Conservation (phyloP, 805 yeast genomes). For the Metschnikowia anglica region DNA sequence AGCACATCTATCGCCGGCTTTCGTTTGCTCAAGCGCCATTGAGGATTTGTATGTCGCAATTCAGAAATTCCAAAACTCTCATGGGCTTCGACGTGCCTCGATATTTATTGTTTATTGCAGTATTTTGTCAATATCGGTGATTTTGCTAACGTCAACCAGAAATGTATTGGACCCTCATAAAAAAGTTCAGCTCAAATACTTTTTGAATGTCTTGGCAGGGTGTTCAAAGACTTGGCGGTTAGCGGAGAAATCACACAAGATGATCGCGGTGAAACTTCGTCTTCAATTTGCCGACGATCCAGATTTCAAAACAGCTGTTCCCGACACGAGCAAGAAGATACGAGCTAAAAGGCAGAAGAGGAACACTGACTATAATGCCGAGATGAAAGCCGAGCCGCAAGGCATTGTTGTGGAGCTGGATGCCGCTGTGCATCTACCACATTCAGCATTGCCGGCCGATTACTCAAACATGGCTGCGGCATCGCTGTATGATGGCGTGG, state of each 20-base stretch:
- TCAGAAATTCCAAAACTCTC: slow-evolving; percentile 35
- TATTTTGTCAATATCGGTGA: slow-evolving; percentile 45
- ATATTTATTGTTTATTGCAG: slow-evolving; percentile 49
- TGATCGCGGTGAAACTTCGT: slow-evolving; percentile 35
- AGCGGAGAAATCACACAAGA: slow-evolving; percentile 44
- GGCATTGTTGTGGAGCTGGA: neutral
- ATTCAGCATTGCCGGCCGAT: neutral
- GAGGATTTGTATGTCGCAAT: slow-evolving; percentile 43
- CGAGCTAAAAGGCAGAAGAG: slow-evolving; percentile 7
- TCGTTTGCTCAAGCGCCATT: slow-evolving; percentile 40
- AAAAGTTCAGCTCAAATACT: slow-evolving; percentile 34
- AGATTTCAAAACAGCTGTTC: slow-evolving; percentile 6
- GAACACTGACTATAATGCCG: neutral
- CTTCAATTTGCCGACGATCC: slow-evolving; percentile 24
- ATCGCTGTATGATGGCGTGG: neutral
- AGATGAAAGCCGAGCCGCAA: neutral
- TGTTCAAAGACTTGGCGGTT: slow-evolving; percentile 48
- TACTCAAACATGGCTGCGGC: neutral
- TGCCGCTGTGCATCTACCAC: neutral
- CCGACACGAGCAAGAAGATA: slow-evolving; percentile 1
- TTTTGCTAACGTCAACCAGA: slow-evolving; percentile 35
- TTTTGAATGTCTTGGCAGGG: slow-evolving; percentile 41
- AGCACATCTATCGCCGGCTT: slow-evolving; percentile 30
- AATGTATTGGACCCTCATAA: slow-evolving; percentile 27
- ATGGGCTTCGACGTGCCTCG: slow-evolving; percentile 44